Evolutionary conservation across 768 basidiomycete species (phyloP).

Genomic region (Mycena pura): DNA sequence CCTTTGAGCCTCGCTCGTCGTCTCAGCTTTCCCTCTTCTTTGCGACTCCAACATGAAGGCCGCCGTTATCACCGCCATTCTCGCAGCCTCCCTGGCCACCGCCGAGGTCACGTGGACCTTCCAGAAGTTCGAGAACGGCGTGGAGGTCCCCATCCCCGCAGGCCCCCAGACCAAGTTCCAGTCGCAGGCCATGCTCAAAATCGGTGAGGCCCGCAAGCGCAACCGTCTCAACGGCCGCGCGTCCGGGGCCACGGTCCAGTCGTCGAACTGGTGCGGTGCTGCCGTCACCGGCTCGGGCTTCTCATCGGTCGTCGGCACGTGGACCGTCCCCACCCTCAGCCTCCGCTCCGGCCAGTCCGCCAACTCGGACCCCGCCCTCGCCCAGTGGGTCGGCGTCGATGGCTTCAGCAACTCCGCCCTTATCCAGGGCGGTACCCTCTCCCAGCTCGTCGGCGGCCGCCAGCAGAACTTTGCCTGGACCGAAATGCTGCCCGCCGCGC

Average conservation of each 20-base stretch:
- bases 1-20: background rate
- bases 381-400: conserved; percentile 20
- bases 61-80: conserved; percentile 9
- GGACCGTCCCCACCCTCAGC: conserved; percentile 16
- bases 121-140: conserved; percentile 19
- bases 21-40: background rate
- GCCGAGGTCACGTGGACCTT: conserved; percentile 20
- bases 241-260: conserved; percentile 6
- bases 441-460: conserved; percentile 7
- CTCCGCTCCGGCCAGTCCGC: conserved; percentile 13
- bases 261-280: conserved; percentile 24
- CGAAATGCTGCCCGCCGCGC: conserved; percentile 19
- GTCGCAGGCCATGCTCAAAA: conserved; percentile 18
- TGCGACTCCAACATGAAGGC: conserved; percentile 15
- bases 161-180: conserved; percentile 16
- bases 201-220: conserved; percentile 19
- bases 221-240: conserved; percentile 14
- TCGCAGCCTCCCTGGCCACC: conserved; percentile 16
- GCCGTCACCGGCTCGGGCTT: conserved; percentile 18
- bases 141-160: conserved; percentile 8
- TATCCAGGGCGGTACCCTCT: conserved; percentile 20
- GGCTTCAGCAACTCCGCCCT: conserved; percentile 17
- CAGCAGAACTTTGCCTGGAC: conserved; percentile 23
- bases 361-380: background rate
- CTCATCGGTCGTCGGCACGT: conserved; percentile 19